Base-by-base conservation (phyloP, 2,329 filamentous ascomycete genomes). In the Phyllosticta ampelicida region DNA sequence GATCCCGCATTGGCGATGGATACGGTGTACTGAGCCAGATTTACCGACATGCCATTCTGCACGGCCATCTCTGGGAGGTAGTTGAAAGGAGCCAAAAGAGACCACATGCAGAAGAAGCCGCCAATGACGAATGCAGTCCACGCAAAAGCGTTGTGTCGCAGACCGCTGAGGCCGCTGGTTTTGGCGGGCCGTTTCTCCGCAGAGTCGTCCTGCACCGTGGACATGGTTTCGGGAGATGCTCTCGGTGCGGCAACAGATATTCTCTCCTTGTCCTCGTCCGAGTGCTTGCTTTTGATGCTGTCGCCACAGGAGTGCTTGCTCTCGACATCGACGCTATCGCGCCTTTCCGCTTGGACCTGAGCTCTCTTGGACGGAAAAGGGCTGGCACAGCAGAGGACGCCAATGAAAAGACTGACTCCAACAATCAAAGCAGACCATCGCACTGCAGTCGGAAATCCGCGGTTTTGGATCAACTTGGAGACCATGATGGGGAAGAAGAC, bases 401-500 rank as follows among this genome's bases (percentile, higher is more conserved):
- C 59, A 8, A 61, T 30, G 19, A 48, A 18, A 11, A 62, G 44
- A n/a, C 59, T 30, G 11, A 59, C 26, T 9, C 57, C 58, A 20
- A 61, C 30, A 20, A 63, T 48, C 16, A 62, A 50, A 9, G 60
- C 61, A n/a, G 55, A 58, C 55, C 56, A 62, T n/a, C 60, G 53
- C 16, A 83, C 80, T 0, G 80, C 72, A 79, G 80, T 82, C 1
- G 68, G 69, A 60, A 80, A 83, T 0, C 79, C 80, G 8, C 80
- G 72, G 50, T 72, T 54, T 0, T 69, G 68, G 55, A 83, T 76
- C 16, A 83, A 66, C 49, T 80, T 78, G 0, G 78, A 30, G 26
- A 59, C 26, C 26, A 54, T 54, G 64, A 85, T 83, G 0, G 83
- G 83, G 54, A 84, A 78, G 28, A 85, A 77, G 11, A 86, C 79